A percentile compares a stretch with the other conserved stretches of the same genome.
phyloP scores from a whole-genome alignment of 2,329 filamentous ascomycete genomes.

The Sporothrix phasma region DNA sequence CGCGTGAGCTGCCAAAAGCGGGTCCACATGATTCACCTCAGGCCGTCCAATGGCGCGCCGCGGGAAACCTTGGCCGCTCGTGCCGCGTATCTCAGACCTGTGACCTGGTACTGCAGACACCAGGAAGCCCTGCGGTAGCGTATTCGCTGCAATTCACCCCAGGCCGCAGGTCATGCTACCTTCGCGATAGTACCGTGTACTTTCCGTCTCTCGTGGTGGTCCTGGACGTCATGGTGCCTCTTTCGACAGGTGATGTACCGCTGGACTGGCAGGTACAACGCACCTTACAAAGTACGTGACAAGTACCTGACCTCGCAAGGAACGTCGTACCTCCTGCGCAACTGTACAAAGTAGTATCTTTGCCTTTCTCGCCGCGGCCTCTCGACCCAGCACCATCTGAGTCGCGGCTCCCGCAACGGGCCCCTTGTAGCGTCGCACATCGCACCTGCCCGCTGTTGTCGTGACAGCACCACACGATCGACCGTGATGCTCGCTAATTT shows the following conservation, averaged over 20 bases:
- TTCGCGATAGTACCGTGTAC: neutral
- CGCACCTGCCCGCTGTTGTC: neutral
- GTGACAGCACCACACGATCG: constrained; percentile 5
- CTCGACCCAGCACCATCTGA: neutral
- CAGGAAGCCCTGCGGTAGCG: too few species aligned
- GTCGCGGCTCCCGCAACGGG: neutral
- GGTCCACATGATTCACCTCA: constrained; percentile 5
- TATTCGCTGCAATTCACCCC: neutral
- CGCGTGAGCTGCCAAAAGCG: neutral
- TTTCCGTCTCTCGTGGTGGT: neutral
- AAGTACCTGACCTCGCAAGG: neutral
- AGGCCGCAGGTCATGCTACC: neutral
- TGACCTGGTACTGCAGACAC: neutral
- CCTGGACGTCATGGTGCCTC: neutral
- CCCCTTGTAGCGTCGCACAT: neutral
- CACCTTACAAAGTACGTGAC: neutral
- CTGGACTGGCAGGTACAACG: neutral
- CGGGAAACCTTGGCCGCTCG: constrained; percentile 6
- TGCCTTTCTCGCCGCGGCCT: neutral
- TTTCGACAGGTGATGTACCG: neutral
- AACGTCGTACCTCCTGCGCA: neutral
- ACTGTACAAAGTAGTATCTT: too few species aligned
- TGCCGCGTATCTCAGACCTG: constrained; percentile 6
- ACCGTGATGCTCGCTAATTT: constrained; percentile 3
- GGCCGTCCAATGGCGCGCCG: constrained; percentile 3